Conservation (phyloP, 179 eudicot genomes). For the Silene noctiflora region DNA sequence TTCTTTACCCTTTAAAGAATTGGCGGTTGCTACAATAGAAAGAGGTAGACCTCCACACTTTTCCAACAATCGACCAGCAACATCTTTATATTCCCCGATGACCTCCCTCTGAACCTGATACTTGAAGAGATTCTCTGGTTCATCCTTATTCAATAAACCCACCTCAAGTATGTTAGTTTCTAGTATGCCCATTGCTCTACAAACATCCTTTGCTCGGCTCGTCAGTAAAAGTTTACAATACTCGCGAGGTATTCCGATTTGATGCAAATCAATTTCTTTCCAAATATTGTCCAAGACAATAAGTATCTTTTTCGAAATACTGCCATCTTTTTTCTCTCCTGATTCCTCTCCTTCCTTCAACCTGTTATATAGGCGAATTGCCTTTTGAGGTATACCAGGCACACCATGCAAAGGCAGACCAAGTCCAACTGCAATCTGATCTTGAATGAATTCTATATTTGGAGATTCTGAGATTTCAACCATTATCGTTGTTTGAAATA, state of each 20-base stretch:
- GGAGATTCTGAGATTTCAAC: neutral
- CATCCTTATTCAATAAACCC: neutral
- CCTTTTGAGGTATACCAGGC: neutral
- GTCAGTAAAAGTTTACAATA: constrained; percentile 2
- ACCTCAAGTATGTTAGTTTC: neutral
- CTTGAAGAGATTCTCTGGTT: neutral
- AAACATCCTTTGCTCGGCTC: constrained; percentile 2
- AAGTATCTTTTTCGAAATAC: neutral
- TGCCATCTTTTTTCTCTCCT: neutral
- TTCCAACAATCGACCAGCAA: neutral
- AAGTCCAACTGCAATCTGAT: neutral
- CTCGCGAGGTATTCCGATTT: neutral
- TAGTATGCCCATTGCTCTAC: neutral
- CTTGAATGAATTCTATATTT: neutral
- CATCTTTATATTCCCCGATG: neutral
- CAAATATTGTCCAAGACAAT: neutral
- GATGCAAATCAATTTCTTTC: neutral
- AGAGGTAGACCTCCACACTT: neutral
- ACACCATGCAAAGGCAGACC: neutral
- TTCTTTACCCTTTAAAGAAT: neutral
- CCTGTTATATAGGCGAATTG: neutral
- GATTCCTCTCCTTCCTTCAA: neutral
- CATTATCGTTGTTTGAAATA: neutral
- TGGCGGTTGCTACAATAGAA: neutral
- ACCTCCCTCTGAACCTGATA: neutral